phyloP scores from a whole-genome alignment of 371 early-diverging fungal genomes.

The Mucor irregularis region DNA sequence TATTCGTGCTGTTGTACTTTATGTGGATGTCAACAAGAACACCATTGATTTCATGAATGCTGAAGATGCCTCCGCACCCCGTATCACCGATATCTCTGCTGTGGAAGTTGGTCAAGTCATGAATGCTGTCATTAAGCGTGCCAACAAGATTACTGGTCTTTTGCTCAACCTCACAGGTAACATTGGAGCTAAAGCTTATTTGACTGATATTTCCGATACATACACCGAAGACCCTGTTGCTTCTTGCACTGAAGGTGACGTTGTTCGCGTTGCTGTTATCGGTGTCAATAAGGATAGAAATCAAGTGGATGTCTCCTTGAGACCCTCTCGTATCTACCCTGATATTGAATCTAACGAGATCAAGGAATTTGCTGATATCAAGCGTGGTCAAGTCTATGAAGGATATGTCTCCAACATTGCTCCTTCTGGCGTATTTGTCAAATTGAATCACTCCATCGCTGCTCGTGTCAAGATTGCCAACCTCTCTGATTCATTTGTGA shows the following conservation, averaged over 20 bases:
- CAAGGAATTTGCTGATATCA: constrained; percentile 50
- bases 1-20: constrained; percentile 55
- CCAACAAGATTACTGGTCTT: constrained; percentile 47
- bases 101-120: constrained; percentile 53
- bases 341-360: constrained; percentile 43
- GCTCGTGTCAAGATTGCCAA: constrained; percentile 88
- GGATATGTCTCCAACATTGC: constrained; percentile 78
- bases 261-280: constrained; percentile 58
- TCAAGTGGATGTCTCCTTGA: constrained; percentile 65
- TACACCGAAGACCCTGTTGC: constrained; percentile 54
- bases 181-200: constrained; percentile 59
- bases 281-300: constrained; percentile 48
- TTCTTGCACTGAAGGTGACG: constrained; percentile 43
- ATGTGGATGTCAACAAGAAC: constrained; percentile 46
- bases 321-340: constrained; percentile 49
- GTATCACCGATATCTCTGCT: constrained; percentile 41
- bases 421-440: constrained; percentile 76
- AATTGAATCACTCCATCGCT: constrained; percentile 59
- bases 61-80: constrained; percentile 31
- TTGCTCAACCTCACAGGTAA: constrained; percentile 51
- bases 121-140: constrained; percentile 52
- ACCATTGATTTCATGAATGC: constrained; percentile 31
- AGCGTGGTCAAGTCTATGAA: constrained; percentile 56
- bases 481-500: constrained; percentile 83
- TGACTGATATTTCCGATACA: constrained; percentile 65